phyloP scores from a whole-genome alignment of 768 basidiomycete genomes.

The Lactarius indigo region DNA sequence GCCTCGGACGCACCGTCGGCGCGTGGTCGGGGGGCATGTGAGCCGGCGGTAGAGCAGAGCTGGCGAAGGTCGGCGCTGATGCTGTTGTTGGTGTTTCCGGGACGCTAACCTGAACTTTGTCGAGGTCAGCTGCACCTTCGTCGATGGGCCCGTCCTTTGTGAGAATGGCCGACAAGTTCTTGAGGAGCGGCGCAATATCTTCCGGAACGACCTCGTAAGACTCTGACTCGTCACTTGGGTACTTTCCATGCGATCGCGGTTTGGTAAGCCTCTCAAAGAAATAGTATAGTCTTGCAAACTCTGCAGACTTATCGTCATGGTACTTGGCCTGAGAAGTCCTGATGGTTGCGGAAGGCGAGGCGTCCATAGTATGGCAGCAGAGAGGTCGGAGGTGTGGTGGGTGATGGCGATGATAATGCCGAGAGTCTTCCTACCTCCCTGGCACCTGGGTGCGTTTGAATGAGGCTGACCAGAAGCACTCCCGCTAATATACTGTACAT shows the following conservation, averaged over 20 bases:
- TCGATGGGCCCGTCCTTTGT: constrained; percentile 15
- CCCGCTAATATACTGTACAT: constrained; percentile 13
- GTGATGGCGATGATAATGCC: not conserved
- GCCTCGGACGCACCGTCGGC: constrained; percentile 14
- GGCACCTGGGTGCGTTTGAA: not conserved
- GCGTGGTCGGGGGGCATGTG: not conserved
- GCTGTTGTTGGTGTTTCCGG: constrained; percentile 18
- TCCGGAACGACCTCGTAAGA: constrained; percentile 16
- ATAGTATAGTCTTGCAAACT: constrained; percentile 26
- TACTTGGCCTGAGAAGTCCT: not conserved
- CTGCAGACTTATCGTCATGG: constrained; percentile 22
- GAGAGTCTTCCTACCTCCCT: constrained; percentile 6
- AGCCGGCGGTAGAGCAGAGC: not conserved
- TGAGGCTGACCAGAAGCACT: not conserved
- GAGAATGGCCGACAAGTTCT: constrained; percentile 21
- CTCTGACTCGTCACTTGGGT: not conserved
- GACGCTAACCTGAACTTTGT: constrained; percentile 11
- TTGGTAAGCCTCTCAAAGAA: constrained; percentile 26
- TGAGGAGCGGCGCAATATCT: constrained; percentile 25
- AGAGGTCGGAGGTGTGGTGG: not conserved
- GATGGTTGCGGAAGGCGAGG: not conserved
- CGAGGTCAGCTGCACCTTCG: constrained; percentile 1
- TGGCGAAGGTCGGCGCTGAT: constrained; percentile 8
- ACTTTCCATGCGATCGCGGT: constrained; percentile 12
- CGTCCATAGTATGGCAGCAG: constrained; percentile 4